A percentile compares a stretch with the other conserved stretches of the same genome.
Evolutionary conservation across 768 basidiomycete species (phyloP).

Genomic region (Trametes cinnabarina): DNA sequence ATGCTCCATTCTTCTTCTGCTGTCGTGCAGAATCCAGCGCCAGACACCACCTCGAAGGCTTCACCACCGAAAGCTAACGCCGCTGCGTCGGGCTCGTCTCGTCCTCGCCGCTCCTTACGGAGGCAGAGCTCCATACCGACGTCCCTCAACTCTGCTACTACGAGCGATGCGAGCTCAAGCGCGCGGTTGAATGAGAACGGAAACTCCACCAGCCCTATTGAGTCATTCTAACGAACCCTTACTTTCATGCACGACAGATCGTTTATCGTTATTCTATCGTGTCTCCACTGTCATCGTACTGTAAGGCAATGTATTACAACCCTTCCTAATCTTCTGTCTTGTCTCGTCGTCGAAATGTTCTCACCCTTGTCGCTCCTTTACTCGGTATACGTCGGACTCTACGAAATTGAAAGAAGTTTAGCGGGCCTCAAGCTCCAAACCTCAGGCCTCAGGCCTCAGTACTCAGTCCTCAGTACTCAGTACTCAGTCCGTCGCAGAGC

Average conservation of each 20-base stretch:
- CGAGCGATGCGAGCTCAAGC: constrained; percentile 20
- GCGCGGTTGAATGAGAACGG: constrained; percentile 15
- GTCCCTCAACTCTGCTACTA: constrained; percentile 21
- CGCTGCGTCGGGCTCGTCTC: background rate
- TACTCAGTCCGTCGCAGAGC: too few species aligned
- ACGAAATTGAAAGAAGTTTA: too few species aligned
- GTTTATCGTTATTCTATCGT: constrained; percentile 21
- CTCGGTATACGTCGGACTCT: background rate
- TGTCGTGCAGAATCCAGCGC: background rate
- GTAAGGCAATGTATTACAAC: constrained; percentile 15
- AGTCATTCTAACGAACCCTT: background rate
- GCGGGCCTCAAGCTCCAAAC: too few species aligned
- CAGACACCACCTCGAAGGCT: constrained; percentile 4
- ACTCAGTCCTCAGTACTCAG: too few species aligned
- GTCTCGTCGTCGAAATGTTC: background rate
- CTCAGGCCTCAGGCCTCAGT: too few species aligned
- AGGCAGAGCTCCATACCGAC: constrained; percentile 22
- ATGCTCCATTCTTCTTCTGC: constrained; percentile 16
- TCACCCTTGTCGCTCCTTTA: background rate
- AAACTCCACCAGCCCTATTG: constrained; percentile 6
- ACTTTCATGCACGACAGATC: constrained; percentile 10
- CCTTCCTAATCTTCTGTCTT: background rate
- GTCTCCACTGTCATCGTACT: constrained; percentile 9
- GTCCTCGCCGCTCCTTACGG: constrained; percentile 23
- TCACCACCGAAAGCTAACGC: constrained; percentile 14